These are phyloP conservation scores for Polytolypa hystricis DNA, from an alignment of 2,329 filamentous ascomycete genomes.

Conservation along the genomic window DNA sequence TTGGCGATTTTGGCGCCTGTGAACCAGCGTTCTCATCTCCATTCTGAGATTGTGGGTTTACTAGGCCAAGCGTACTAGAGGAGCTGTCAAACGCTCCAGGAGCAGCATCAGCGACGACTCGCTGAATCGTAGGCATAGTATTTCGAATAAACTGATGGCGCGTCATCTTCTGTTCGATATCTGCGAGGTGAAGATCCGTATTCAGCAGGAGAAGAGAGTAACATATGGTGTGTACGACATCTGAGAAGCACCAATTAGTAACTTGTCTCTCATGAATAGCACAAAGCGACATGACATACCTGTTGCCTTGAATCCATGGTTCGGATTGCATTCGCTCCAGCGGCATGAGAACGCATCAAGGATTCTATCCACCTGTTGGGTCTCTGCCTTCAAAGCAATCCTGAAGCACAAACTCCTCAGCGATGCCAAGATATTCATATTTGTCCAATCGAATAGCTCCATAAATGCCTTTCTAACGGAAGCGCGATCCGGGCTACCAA, in stretches of 20 bases:
- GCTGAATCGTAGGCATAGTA: slow-evolving; percentile 78
- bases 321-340: slow-evolving; percentile 89
- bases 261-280: background rate
- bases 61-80: slow-evolving; percentile 16
- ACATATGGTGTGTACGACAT: slow-evolving; percentile 93
- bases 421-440: slow-evolving; percentile 66
- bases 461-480: slow-evolving; percentile 68
- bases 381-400: slow-evolving; percentile 77
- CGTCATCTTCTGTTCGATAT: slow-evolving; percentile 96
- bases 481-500: slow-evolving; percentile 53
- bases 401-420: slow-evolving; percentile 72
- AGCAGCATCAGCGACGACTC: slow-evolving; percentile 61
- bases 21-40: slow-evolving; percentile 3
- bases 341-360: slow-evolving; percentile 76
- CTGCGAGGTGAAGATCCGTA: slow-evolving; percentile 87
- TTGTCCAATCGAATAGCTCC: slow-evolving; percentile 77
- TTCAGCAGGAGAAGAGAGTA: slow-evolving; percentile 94
- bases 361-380: slow-evolving; percentile 92
- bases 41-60: slow-evolving; percentile 12
- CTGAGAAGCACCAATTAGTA: slow-evolving; percentile 32
- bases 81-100: slow-evolving; percentile 54
- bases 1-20: slow-evolving; percentile 5
- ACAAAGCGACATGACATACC: slow-evolving; percentile 51
- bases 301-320: slow-evolving; percentile 80
- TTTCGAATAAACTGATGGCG: slow-evolving; percentile 91